Conservation (phyloP, 192 early-diverging fungal genomes). For the Dissophora ornata region DNA sequence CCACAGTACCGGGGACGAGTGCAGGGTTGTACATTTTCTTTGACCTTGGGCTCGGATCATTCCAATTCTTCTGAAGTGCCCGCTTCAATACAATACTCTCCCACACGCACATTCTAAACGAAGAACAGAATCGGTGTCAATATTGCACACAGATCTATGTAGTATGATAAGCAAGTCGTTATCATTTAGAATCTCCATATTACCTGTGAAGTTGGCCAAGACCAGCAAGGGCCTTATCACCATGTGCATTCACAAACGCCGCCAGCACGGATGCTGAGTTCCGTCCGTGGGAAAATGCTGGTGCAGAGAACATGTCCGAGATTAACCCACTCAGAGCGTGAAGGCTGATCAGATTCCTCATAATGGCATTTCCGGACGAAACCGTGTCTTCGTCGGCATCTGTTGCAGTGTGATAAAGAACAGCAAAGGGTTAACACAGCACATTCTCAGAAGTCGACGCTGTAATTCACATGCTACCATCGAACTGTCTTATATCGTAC, state of each 20-base stretch:
- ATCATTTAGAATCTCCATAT: too few relatives aligned
- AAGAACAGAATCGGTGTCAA: not conserved
- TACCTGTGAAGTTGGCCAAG: constrained; percentile 75
- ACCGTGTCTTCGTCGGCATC: constrained; percentile 55
- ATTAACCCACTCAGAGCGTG: constrained; percentile 72
- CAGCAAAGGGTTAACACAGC: not conserved
- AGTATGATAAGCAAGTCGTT: too few relatives aligned
- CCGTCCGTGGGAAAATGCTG: constrained; percentile 71
- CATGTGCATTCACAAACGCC: constrained; percentile 67
- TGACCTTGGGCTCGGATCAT: constrained; percentile 56
- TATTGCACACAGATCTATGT: too few relatives aligned
- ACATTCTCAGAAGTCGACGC: not conserved
- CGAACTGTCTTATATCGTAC: constrained; percentile 47
- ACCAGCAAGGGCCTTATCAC: constrained; percentile 59
- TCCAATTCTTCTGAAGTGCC: constrained; percentile 76
- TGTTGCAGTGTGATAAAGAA: constrained; percentile 11
- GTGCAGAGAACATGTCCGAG: constrained; percentile 77
- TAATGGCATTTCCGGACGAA: constrained; percentile 59
- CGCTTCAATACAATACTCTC: constrained; percentile 71
- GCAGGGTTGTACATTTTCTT: constrained; percentile 47
- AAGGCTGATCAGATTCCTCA: constrained; percentile 69
- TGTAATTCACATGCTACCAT: not conserved
- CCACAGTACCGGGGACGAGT: constrained; percentile 43
- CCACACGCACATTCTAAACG: constrained; percentile 65
- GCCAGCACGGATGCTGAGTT: constrained; percentile 69